A percentile compares a stretch with the other conserved stretches of the same genome.
Conservation (phyloP, 371 early-diverging fungal species). For the Mortierella polycephala region DNA sequence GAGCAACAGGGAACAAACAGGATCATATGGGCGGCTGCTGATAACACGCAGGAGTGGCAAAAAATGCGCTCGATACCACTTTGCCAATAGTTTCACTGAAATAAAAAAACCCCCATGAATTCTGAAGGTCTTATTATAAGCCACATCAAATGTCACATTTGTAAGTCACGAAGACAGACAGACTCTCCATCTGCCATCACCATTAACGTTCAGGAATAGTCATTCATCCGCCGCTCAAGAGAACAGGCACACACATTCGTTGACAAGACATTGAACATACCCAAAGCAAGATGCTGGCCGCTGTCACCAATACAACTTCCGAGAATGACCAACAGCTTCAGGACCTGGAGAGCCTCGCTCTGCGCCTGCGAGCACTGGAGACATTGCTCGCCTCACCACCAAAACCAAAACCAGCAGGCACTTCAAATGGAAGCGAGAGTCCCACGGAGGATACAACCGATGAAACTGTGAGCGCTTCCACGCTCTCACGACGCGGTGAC, state of each 20-base stretch:
- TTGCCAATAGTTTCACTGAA: too few relatives aligned
- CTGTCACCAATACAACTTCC: background rate
- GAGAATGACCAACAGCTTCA: conserved; percentile 33
- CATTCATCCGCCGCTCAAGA: too few relatives aligned
- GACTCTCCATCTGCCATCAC: background rate
- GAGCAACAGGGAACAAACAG: background rate
- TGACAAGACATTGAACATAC: too few relatives aligned
- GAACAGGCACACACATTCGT: too few relatives aligned
- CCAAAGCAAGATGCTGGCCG: too few relatives aligned
- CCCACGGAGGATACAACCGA: conserved; percentile 23
- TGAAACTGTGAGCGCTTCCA: conserved; percentile 19
- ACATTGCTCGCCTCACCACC: conserved; percentile 21
- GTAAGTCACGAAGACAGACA: too few relatives aligned
- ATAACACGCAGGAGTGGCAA: too few relatives aligned
- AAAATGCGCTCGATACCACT: too few relatives aligned
- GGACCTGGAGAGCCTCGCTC: conserved; percentile 50
- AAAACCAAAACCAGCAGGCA: conserved; percentile 7
- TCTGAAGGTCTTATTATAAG: too few relatives aligned
- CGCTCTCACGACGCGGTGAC: conserved; percentile 17
- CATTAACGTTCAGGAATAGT: background rate
- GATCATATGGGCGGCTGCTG: too few relatives aligned
- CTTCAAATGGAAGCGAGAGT: conserved; percentile 21
- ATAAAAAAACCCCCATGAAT: background rate
- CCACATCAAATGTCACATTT: too few relatives aligned
- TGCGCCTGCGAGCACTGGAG: conserved; percentile 42